Evolutionary conservation across 179 eudicot genomes (phyloP), one percentile per base, ranked within the genome.

Genomic region (Carnegiea gigantea): DNA sequence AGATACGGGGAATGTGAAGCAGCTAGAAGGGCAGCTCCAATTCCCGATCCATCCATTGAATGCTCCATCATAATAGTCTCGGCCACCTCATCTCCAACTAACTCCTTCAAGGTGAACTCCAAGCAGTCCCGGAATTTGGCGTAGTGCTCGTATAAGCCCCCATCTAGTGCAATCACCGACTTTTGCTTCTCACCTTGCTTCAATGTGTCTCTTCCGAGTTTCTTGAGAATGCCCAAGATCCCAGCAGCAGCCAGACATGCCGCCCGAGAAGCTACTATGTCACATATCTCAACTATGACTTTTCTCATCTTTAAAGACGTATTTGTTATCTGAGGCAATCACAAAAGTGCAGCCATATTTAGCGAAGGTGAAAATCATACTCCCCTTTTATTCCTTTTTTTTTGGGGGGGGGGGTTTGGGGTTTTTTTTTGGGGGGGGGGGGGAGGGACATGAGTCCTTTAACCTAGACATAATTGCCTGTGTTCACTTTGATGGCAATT

Each of bases 201-300:
- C 43, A 86, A 76, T 1, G 90, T 87, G 82, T 95, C 99, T 74
- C 89, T 89, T 6, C 92, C 98, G 10, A 91, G 81, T 82, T 95
- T 95, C 86, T 94, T 95, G 46, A 95, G 85, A 75, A 95, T 89
- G 21, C 97, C 99, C 2, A 91, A 73, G 60, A 95, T 90, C 48
- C 99, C 99, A 36, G 99, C 99, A 4, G 99, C 97, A 6, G 99
- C 81, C 11, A 95, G 91, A 68, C 99, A 92, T 59, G 98, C 99
- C 48, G 95, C 99, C 68, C 99, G 98, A 51, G 88, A 79, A 21
- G 98, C 90, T 1, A 94, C 89, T 15, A 92, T 86, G 80, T 93
- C 97, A 68, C 98, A 93, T 14, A 94, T 48, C 83, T 89, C 90
- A 6, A 93, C 94, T 38, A 92, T 62, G 23, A 91, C 86, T 86